These are phyloP conservation scores for Cladosporium sp. DNA, from an alignment of 2,329 filamentous ascomycete genomes.

Conservation along the genomic window DNA sequence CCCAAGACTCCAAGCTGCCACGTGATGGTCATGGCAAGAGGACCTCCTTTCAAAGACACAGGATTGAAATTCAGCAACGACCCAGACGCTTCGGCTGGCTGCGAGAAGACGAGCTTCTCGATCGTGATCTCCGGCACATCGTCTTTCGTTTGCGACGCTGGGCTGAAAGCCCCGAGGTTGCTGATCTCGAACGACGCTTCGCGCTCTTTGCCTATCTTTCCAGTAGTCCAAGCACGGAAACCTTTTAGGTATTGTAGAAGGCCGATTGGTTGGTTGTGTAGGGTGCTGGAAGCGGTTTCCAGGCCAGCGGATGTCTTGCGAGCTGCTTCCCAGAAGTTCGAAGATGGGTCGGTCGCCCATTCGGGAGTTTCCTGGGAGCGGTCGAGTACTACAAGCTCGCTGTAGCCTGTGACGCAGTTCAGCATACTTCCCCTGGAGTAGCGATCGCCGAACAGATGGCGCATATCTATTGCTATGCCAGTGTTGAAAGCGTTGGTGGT, in stretches of 20 bases:
- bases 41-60: slow-evolving; percentile 42
- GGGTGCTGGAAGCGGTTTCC: slow-evolving; percentile 33
- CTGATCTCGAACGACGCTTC: slow-evolving; percentile 49
- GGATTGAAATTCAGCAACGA: slow-evolving; percentile 45
- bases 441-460: slow-evolving; percentile 33
- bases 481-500: slow-evolving; percentile 39
- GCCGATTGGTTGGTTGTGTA: slow-evolving; percentile 45
- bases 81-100: slow-evolving; percentile 44
- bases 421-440: slow-evolving; percentile 40
- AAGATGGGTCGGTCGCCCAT: background rate
- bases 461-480: slow-evolving; percentile 45
- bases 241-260: slow-evolving; percentile 45
- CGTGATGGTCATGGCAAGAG: slow-evolving; percentile 42
- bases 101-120: slow-evolving; percentile 45
- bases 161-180: slow-evolving; percentile 45
- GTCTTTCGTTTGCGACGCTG: background rate
- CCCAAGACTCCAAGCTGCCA: slow-evolving; percentile 49
- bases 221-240: slow-evolving; percentile 42
- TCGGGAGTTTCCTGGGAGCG: background rate
- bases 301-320: slow-evolving; percentile 36
- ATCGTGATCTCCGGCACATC: slow-evolving; percentile 26
- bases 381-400: slow-evolving; percentile 19
- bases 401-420: slow-evolving; percentile 31
- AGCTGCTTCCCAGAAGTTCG: slow-evolving; percentile 38
- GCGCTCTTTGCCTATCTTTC: slow-evolving; percentile 41